Base-by-base conservation (phyloP, 257 asterid species). In the Jacaranda mimosifolia region DNA sequence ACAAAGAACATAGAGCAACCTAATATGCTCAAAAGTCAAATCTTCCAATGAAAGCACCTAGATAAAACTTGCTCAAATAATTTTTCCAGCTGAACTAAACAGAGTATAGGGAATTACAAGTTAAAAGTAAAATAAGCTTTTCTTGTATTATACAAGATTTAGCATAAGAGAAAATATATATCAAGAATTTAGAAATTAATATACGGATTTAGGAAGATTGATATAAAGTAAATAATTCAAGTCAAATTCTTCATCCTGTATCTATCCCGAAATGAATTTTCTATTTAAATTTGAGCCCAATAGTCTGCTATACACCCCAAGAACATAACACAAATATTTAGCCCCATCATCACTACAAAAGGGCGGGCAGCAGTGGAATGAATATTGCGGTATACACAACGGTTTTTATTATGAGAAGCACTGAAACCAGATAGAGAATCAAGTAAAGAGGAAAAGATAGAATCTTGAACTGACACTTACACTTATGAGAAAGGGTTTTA, bases 71-170 rank as follows among this genome's bases (percentile, higher is more conserved):
- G 59, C 19, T 26, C 11, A 51, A 60, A 43, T 26, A 26, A 26
- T 26, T 62, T 71, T 52, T n/a, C 4, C 55, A 43, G 52, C 38
- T 63, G 48, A 43, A 78, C 55, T 55, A 57, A 45, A 56, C 68
- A 65, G 73, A 39, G 19, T 19, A 5, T 26, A 51, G 36, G 14
- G 52, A 63, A 59, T 63, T 55, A 53, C 11, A 36, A 69, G 42
- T 11, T 56, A 13, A 77, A 40, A 42, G 59, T 43, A 43, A 3
- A 45, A 9, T 51, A 65, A 72, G 32, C 64, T 35, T 66, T 35
- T 72, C 65, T 62, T 59, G 42, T 60, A 14, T 60, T 62, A 49
- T 14, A 12, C 26, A 67, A 46, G 26, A 35, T 5, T 70, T 26
- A 42, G 49, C 65, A 63, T 26, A 12, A 64, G 63, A 72, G n/a